Evolutionary conservation across 208 protist genomes (phyloP).

Genomic region (Trypanosoma cruzi): DNA sequence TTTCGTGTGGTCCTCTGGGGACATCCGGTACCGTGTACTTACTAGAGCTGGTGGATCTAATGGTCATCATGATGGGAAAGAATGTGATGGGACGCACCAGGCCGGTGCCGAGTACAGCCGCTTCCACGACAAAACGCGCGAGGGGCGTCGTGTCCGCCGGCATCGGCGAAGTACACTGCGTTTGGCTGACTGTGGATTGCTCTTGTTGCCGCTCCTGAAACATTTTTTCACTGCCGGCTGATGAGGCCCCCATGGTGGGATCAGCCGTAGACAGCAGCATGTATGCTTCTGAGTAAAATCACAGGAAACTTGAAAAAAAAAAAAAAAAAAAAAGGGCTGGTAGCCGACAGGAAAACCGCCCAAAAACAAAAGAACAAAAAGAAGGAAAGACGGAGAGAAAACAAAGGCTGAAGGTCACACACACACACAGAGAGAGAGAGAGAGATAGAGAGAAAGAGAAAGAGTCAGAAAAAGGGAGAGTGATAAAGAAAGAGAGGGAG

Average conservation of each 20-base stretch:
- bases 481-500: too few species aligned
- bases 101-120: constrained; percentile 50
- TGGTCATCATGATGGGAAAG: constrained; percentile 65
- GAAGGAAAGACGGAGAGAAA: neutral
- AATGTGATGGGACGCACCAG: constrained; percentile 67
- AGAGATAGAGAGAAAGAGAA: too few species aligned
- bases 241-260: neutral
- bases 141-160: constrained; percentile 14
- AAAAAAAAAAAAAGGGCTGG: too few species aligned
- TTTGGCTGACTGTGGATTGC: neutral
- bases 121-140: constrained; percentile 51
- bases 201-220: constrained; percentile 22
- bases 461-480: too few species aligned
- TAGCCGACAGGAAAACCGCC: neutral
- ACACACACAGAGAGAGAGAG: too few species aligned
- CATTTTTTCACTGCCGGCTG: constrained; percentile 13
- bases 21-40: constrained; percentile 50
- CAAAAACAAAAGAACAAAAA: neutral
- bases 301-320: neutral
- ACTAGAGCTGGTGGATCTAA: constrained; percentile 48
- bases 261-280: neutral
- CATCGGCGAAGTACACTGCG: neutral
- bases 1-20: constrained; percentile 44
- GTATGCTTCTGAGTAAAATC: neutral
- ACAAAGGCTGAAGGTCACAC: constrained; percentile 1